Evolutionary conservation across 75 land plant species (phyloP).

Genomic region (Gnetum montanum): DNA sequence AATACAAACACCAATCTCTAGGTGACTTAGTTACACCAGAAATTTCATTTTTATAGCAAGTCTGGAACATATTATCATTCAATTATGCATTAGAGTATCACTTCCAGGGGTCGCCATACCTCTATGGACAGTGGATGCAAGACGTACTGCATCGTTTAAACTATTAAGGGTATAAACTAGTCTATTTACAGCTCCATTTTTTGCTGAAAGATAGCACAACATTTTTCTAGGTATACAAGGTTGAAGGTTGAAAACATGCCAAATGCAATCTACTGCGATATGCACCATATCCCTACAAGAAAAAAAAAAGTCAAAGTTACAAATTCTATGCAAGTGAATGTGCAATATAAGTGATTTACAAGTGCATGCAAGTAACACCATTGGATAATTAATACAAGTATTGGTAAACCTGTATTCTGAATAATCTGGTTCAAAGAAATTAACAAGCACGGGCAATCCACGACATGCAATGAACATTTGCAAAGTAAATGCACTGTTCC

Average conservation of each 20-base stretch:
- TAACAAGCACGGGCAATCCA: constrained; percentile 86
- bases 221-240: constrained; percentile 73
- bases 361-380: no score
- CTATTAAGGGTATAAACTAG: constrained; percentile 89
- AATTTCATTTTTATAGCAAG: no score
- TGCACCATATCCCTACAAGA: constrained; percentile 91
- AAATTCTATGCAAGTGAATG: no score
- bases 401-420: constrained; percentile 87
- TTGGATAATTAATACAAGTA: no score
- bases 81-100: no score
- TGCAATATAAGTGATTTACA: no score
- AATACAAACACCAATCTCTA: constrained; percentile 18
- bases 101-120: no score
- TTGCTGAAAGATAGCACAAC: constrained; percentile 85
- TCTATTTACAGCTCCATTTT: constrained; percentile 78
- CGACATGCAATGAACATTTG: constrained; percentile 98
- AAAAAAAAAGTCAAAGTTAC: background rate
- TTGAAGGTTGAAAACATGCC: constrained; percentile 92
- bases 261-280: constrained; percentile 93
- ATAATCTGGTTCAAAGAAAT: constrained; percentile 91
- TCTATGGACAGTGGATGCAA: constrained; percentile 53
- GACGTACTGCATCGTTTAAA: constrained; percentile 86
- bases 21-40: constrained; percentile 36
- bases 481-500: constrained; percentile 65
- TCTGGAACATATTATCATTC: no score